These are phyloP conservation scores for Colletotrichum karsti DNA, from an alignment of 2,329 filamentous ascomycete genomes.

Conservation along the genomic window DNA sequence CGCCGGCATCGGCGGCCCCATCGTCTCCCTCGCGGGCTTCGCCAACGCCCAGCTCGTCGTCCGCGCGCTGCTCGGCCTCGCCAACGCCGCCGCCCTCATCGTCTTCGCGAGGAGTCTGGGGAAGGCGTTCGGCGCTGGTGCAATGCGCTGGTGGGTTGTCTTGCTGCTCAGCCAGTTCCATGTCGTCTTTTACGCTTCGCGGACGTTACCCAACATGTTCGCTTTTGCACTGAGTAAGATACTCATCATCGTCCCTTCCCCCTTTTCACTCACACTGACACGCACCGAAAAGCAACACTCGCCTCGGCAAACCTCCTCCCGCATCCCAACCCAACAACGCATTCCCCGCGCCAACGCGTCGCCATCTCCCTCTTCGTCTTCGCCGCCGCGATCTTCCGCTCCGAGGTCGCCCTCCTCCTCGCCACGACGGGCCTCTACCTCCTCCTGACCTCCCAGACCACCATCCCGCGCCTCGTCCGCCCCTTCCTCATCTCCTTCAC, in stretches of 20 bases:
- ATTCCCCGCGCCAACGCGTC: slow-evolving; percentile 61
- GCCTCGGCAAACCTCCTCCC: slow-evolving; percentile 62
- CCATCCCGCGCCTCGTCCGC: slow-evolving; percentile 66
- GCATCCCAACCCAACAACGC: slow-evolving; percentile 36
- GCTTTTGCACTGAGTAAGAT: slow-evolving; percentile 86
- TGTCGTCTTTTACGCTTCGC: slow-evolving; percentile 88
- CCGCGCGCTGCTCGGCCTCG: slow-evolving; percentile 78
- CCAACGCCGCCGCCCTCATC: slow-evolving; percentile 76
- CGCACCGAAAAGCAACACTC: slow-evolving; percentile 66
- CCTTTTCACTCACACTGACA: background rate
- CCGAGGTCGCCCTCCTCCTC: slow-evolving; percentile 86
- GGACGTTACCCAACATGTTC: slow-evolving; percentile 96
- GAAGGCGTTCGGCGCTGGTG: slow-evolving; percentile 72
- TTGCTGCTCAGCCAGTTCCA: slow-evolving; percentile 91
- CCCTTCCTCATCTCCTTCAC: slow-evolving; percentile 72
- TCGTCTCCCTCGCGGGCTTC: slow-evolving; percentile 65
- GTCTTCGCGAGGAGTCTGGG: slow-evolving; percentile 71
- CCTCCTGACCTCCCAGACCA: slow-evolving; percentile 62
- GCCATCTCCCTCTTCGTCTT: slow-evolving; percentile 81
- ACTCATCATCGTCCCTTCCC: slow-evolving; percentile 32
- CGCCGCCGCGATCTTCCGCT: slow-evolving; percentile 85
- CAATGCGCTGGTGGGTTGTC: slow-evolving; percentile 81
- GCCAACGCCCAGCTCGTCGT: slow-evolving; percentile 69
- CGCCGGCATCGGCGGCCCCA: slow-evolving; percentile 75
- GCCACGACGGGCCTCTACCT: slow-evolving; percentile 72